A percentile compares a stretch with the other conserved stretches of the same genome.
These are phyloP conservation scores for Capsella bursapastoris DNA, from an alignment of 345 rosid genomes.

Conservation along the genomic window DNA sequence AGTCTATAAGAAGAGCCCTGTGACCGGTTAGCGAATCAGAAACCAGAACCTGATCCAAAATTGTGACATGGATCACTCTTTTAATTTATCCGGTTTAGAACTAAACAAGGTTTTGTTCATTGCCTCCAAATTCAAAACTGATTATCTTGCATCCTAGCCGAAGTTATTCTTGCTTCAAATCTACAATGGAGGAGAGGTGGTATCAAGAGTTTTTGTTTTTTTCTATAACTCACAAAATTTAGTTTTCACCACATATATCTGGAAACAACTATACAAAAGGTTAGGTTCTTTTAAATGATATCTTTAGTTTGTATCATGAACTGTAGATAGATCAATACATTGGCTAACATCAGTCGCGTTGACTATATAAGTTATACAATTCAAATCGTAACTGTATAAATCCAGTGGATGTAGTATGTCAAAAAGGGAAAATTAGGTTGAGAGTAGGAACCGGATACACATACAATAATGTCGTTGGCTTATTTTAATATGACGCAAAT, in stretches of 20 bases:
- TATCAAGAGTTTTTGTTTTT: neutral
- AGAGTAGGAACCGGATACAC: slow-evolving; percentile 39
- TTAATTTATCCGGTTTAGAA: too few relatives aligned
- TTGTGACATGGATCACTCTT: too few relatives aligned
- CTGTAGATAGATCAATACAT: neutral
- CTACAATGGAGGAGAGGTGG: neutral
- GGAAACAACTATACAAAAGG: neutral
- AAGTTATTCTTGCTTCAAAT: neutral
- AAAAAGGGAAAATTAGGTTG: slow-evolving; percentile 33
- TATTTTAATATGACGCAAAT: slow-evolving; percentile 13
- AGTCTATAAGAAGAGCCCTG: neutral
- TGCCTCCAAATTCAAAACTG: neutral
- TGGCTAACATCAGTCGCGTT: slow-evolving; percentile 16
- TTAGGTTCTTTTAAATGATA: slow-evolving; percentile 1
- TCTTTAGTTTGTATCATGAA: neutral
- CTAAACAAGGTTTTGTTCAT: too few relatives aligned
- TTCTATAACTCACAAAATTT: neutral
- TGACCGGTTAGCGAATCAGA: neutral
- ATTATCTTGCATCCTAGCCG: neutral
- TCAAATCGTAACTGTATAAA: slow-evolving; percentile 18
- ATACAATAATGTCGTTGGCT: slow-evolving; percentile 12
- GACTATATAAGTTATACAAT: slow-evolving; percentile 12
- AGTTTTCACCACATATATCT: neutral
- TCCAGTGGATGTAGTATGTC: slow-evolving; percentile 30
- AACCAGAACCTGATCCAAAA: neutral